phyloP scores from a whole-genome alignment of 257 asterid genomes.

The Nicotiana paniculata region DNA sequence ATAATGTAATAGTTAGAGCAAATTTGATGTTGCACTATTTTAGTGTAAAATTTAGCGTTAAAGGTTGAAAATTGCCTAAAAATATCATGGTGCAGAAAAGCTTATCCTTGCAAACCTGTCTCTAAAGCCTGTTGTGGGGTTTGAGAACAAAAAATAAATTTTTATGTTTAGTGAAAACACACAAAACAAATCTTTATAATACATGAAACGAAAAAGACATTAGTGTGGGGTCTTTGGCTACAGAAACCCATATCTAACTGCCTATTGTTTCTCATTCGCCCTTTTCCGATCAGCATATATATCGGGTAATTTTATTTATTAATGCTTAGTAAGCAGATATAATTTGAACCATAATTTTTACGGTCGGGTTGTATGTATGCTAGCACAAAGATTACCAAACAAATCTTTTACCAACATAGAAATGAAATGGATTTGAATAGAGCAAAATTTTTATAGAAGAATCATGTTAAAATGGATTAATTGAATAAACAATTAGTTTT shows the following conservation, averaged over 20 bases:
- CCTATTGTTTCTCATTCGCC: slow-evolving; percentile 25
- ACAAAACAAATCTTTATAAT: slow-evolving; percentile 14
- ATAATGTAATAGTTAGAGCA: no score
- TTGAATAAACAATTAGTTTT: neutral
- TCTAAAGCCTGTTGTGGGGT: slow-evolving; percentile 40
- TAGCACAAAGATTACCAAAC: neutral
- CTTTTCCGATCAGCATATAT: neutral
- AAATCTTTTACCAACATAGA: neutral
- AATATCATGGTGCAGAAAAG: no score
- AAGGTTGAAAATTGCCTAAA: no score
- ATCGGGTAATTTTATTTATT: no score
- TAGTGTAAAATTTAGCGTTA: no score
- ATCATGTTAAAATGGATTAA: neutral
- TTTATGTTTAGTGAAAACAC: slow-evolving; percentile 8
- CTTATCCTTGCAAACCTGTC: slow-evolving; percentile 27
- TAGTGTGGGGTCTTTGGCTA: slow-evolving; percentile 31
- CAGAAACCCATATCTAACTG: slow-evolving; percentile 38
- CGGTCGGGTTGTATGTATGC: neutral
- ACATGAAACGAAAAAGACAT: slow-evolving; percentile 1
- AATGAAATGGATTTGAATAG: neutral
- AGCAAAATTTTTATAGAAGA: neutral
- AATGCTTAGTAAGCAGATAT: no score
- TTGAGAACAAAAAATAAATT: slow-evolving; percentile 11
- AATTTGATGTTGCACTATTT: no score
- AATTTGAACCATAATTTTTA: neutral